Evolutionary conservation across 2,329 filamentous ascomycete genomes (phyloP).

Genomic region (Geosmithia putterillii): DNA sequence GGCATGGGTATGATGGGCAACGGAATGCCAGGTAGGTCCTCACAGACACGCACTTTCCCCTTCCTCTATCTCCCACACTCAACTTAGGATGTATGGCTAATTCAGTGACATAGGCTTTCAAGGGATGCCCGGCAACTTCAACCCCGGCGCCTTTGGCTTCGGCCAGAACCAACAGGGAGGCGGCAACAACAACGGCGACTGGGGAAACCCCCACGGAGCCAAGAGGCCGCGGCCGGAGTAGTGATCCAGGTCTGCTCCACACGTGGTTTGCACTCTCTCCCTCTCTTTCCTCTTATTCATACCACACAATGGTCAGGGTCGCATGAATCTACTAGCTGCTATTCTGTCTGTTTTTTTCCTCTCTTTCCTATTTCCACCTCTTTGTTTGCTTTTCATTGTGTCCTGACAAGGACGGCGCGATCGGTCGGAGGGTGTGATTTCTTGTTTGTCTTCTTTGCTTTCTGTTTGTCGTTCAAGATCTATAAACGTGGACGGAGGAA

Average conservation of each 20-base stretch:
- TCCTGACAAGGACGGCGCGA: not conserved
- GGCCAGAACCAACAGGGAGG: slow-evolving; percentile 32
- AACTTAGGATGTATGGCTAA: not conserved
- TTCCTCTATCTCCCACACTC: not conserved
- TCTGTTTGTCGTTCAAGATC: not conserved
- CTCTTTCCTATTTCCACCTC: not conserved
- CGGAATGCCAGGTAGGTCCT: slow-evolving; percentile 19
- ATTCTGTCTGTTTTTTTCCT: not conserved
- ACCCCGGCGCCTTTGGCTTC: slow-evolving; percentile 53
- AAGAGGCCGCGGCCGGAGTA: slow-evolving; percentile 68
- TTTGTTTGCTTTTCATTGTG: not conserved
- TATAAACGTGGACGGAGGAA: not conserved
- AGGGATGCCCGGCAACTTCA: slow-evolving; percentile 59
- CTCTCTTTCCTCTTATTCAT: not conserved
- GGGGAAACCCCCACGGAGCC: slow-evolving; percentile 71
- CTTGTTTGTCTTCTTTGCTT: not conserved
- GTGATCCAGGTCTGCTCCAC: not conserved
- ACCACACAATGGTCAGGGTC: not conserved
- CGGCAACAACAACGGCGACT: slow-evolving; percentile 38
- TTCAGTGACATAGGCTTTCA: slow-evolving; percentile 41
- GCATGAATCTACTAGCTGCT: not conserved
- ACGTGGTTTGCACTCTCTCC: not conserved
- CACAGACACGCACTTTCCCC: not conserved
- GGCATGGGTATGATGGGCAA: slow-evolving; percentile 43
- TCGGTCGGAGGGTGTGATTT: not conserved